Base-by-base conservation (phyloP, 108 stramenopile species). In the Pinguiococcus pyrenoidosus region DNA sequence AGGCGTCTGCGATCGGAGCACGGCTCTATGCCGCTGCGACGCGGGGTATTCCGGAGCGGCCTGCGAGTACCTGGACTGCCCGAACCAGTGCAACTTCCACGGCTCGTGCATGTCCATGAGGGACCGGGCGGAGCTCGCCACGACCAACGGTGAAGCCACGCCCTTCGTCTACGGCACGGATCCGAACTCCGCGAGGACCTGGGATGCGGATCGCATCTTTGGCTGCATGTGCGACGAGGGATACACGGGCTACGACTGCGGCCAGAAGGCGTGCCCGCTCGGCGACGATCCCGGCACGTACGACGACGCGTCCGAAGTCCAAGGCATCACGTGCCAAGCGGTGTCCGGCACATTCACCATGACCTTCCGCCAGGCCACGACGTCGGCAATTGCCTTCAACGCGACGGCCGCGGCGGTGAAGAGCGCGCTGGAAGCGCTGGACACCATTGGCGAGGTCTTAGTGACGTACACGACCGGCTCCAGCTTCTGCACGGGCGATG, bases 161-260 rank as follows among this genome's bases (percentile, higher is more conserved):
- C 57, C 55, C 38, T 59, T 41, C 20, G 66, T 66, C 2, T 79
- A 77, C 46, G 72, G 77, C 17, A 52, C 38, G 12, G 51, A 57
- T 32, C 54, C 71, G 12, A 75, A 83, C 51, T 49, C 73, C 36
- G 50, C 71, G 24, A 47, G 58, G 6, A 78, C 80, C 1, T 84
- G 82, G 82, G 82, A 82, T 48, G 57, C 32, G 2, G 66, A 82
- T 46, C 58, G 73, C 21, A 42, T 80, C 4, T 72, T 59, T 42
- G 77, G 78, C 10, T 81, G 77, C 47, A 18, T 44, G 30, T 84
- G 82, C 51, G 73, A 81, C 21, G 74, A 68, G n/a, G 78, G 80
- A 1, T 83, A 64, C 32, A 67, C 59, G 26, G 78, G 82, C 29
- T 68, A 73, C 37, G 75, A 81, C 37, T 83, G 82, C 51, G 42